phyloP scores from a whole-genome alignment of 1,139 yeast species.

The Geotrichum candidum region DNA sequence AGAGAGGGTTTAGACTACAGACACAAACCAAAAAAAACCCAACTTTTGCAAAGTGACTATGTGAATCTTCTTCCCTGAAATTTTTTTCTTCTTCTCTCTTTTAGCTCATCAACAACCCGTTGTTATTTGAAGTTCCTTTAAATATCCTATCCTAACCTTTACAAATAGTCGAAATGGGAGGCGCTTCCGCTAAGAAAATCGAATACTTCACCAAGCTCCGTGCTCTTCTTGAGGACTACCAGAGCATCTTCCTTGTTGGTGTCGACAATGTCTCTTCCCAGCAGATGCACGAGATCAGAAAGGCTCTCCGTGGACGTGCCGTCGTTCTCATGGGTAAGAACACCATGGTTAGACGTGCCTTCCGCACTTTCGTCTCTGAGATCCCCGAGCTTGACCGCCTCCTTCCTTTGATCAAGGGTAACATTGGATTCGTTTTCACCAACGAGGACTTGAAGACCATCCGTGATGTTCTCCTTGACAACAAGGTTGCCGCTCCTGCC shows the following conservation, averaged over 20 bases:
- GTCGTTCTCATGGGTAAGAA: slow-evolving; percentile 99
- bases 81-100: not conserved
- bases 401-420: slow-evolving; percentile 92
- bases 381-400: slow-evolving; percentile 95
- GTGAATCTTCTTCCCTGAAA: not conserved
- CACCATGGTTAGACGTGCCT: slow-evolving; percentile 99
- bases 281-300: slow-evolving; percentile 99
- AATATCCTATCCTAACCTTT: slow-evolving; percentile 82
- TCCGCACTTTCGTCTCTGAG: slow-evolving; percentile 89
- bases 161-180: slow-evolving; percentile 96
- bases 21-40: not conserved
- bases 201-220: slow-evolving; percentile 95
- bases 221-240: slow-evolving; percentile 91
- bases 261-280: slow-evolving; percentile 99
- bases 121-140: slow-evolving; percentile 52
- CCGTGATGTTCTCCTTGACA: slow-evolving; percentile 80
- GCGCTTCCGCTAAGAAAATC: slow-evolving; percentile 94
- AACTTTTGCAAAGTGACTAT: not conserved
- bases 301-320: slow-evolving; percentile 89
- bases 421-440: slow-evolving; percentile 99
- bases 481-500: slow-evolving; percentile 99
- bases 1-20: not conserved
- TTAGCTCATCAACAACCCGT: slow-evolving; percentile 1
- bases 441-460: slow-evolving; percentile 85
- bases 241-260: slow-evolving; percentile 97